phyloP scores from a whole-genome alignment of 306 rosid species.

The Quercus alba region DNA sequence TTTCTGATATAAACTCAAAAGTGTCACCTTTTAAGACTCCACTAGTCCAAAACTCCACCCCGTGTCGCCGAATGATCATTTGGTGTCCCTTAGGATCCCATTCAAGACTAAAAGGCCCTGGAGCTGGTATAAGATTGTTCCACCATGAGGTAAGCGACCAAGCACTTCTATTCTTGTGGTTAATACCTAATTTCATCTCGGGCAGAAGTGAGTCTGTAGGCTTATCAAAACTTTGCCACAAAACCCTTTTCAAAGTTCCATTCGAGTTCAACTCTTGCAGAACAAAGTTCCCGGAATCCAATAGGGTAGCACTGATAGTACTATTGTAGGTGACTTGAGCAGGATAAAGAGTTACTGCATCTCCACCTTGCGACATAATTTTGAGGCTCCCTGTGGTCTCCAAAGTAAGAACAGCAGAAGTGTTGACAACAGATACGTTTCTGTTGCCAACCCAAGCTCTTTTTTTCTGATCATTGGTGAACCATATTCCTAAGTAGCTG shows the following conservation, averaged over 20 bases:
- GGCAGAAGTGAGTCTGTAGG: neutral
- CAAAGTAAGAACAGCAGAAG: neutral
- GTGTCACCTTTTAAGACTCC: too few species aligned
- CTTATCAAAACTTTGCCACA: conserved; percentile 20
- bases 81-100: neutral
- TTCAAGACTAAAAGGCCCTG: neutral
- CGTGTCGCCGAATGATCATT: neutral
- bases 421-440: neutral
- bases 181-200: conserved; percentile 9
- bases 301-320: neutral
- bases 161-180: neutral
- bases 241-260: neutral
- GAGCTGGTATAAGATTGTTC: neutral
- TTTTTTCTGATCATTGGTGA: too few species aligned
- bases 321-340: neutral
- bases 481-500: too few species aligned
- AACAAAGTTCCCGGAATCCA: neutral
- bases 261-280: neutral
- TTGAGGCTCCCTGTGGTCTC: neutral
- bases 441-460: conserved; percentile 1
- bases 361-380: neutral
- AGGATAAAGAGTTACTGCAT: neutral
- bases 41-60: neutral
- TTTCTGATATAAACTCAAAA: too few species aligned
- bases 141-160: conserved; percentile 7